Evolutionary conservation across 2,329 filamentous ascomycete species (phyloP), one percentile per base, ranked within the genome.

Genomic region (Sarocladiaceae sp.): DNA sequence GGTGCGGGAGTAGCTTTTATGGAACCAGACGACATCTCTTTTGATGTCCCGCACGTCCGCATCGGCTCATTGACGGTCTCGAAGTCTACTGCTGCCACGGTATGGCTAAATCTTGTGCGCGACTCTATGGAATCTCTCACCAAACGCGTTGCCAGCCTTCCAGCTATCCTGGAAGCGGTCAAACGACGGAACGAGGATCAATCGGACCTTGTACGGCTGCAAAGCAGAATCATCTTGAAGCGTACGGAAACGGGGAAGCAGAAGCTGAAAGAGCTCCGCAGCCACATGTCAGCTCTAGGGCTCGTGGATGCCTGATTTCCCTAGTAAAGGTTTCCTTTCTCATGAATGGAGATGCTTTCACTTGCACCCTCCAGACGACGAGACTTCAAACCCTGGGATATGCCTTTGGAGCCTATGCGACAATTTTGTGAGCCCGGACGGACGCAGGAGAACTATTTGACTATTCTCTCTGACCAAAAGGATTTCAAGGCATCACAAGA

Each of bases 11-110:
- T 24, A 9, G 37, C 55, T 0, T 54, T 55, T 1, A 50, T 59
- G 1, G 58, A 61, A 1, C 43, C 49, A 4, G 49, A 55, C 12
- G 57, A 62, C 12, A 63, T 60, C 1, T 54, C 55, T 5, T 56
- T 68, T 29, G 57, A 61, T 15, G 57, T 69, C 3, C 65, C 67
- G 0, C 61, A 68, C 37, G 61, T 69, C 12, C 60, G 61, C 3
- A 60, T 70, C 4, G 68, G 68, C 2, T 61, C 61, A 2, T 66
- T 66, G 35, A 51, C 63, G 15, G 58, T 62, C 5, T 58, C 61
- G 3, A 56, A 56, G 10, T 47, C 48, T 1, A 57, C 61, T 4
- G 61, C 63, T 3, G 57, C 58, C 4, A 53, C 62, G 6, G 58
- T 66, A 52, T 52, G 64, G 34, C 50, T 58, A 3, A 50, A 58